Base-by-base conservation (phyloP, 169 alveolate genomes). In the Cryptosporidium felis region DNA sequence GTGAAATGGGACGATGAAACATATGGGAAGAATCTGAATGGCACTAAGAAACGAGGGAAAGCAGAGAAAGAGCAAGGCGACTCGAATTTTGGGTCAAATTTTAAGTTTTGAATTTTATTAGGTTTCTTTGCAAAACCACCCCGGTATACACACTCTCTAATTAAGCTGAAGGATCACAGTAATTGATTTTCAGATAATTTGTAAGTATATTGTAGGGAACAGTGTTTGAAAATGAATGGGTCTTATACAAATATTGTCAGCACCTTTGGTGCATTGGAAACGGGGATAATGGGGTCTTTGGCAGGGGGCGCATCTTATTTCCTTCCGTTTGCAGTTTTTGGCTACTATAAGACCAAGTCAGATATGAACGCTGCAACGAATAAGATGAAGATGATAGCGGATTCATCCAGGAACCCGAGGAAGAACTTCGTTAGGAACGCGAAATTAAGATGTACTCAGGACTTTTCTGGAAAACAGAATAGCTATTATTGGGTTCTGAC, bases 261-360 rank as follows among this genome's bases (percentile, higher is more conserved):
- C 53, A 38, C 85, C 36, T 26, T 74, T 74, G 85, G 85, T 21
- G 85, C 74, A 8, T 3, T 74, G 32, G 85, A 74, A 36, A 53
- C 85, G 8, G 85, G 85, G 3, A 40, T 74, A n/a, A 32, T 74
- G 85, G 85, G 60, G 56, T 38, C 85, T 53, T 42, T 74, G 30
- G 65, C 85, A 51, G 85, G 85, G 0, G 85, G 85, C 6, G 60
- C 85, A 12, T 53, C 85, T 0, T 74, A 74, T 41, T 74, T 74
- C 56, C 32, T 74, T 40, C 85, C 85, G 4, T 74, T 74, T 51
- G 66, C 85, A 26, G 28, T 56, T 6, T 74, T 74, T 53, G 85
- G 85, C 16, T 74, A 56, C 41, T 74, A 32, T 38, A 74, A 56
- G 44, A 74, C 74, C 9, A 44, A 49, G 12, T 12, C 56, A 18